A percentile compares a stretch with the other conserved stretches of the same genome.
Conservation (phyloP, 495 filamentous ascomycete genomes). For the Aspergillus olivimuriae region DNA sequence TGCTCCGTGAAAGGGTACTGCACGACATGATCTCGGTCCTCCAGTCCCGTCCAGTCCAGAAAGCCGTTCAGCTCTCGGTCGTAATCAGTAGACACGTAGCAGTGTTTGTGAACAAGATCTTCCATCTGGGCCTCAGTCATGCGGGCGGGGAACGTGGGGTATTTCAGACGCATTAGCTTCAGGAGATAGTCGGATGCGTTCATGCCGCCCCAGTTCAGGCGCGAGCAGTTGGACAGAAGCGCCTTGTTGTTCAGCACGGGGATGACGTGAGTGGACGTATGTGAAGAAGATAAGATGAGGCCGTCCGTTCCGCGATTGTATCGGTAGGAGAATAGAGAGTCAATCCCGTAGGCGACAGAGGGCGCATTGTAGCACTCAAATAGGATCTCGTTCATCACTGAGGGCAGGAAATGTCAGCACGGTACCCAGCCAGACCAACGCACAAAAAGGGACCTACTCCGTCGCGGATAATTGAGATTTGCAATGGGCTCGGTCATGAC, state of each 20-base stretch:
- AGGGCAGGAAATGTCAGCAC: conserved; percentile 11
- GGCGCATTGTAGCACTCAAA: conserved; percentile 93
- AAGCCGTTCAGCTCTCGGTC: conserved; percentile 65
- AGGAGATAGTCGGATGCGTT: conserved; percentile 84
- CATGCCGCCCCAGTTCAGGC: conserved; percentile 91
- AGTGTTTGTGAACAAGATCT: conserved; percentile 79
- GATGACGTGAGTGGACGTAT: conserved; percentile 93
- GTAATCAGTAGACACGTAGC: conserved; percentile 80
- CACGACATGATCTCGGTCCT: conserved; percentile 80
- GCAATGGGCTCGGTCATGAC: conserved; percentile 96
- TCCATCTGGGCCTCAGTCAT: conserved; percentile 81
- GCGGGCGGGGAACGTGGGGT: conserved; percentile 79
- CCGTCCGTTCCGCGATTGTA: conserved; percentile 87
- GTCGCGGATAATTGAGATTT: conserved; percentile 77
- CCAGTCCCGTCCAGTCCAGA: conserved; percentile 81
- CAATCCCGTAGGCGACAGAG: conserved; percentile 85
- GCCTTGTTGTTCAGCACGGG: conserved; percentile 83
- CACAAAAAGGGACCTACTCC: conserved; percentile 50
- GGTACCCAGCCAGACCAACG: not conserved
- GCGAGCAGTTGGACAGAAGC: conserved; percentile 71
- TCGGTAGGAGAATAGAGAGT: conserved; percentile 89
- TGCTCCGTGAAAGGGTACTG: conserved; percentile 94
- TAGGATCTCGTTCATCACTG: conserved; percentile 93
- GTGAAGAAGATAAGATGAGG: conserved; percentile 82
- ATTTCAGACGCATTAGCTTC: conserved; percentile 88